A percentile compares a stretch with the other conserved stretches of the same genome.
Evolutionary conservation across 306 rosid genomes (phyloP).

Genomic region (Carpinus viminea): DNA sequence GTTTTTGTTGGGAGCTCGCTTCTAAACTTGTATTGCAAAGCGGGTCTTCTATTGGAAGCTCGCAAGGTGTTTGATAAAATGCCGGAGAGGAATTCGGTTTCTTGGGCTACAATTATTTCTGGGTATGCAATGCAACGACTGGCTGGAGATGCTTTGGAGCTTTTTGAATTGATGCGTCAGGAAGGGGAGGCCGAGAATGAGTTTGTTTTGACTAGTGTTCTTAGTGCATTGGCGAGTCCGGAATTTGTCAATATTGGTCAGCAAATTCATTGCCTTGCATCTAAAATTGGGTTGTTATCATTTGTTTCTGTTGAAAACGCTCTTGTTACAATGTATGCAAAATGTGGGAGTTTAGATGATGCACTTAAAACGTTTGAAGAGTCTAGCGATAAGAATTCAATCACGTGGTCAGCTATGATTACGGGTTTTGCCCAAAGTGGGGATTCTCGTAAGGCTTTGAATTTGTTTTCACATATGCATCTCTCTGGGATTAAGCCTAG

Average conservation of each 20-base stretch:
- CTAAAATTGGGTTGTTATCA: conserved; percentile 53
- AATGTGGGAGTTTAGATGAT: conserved; percentile 74
- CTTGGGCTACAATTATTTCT: conserved; percentile 86
- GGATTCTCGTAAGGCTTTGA: conserved; percentile 59
- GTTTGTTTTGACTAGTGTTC: conserved; percentile 59
- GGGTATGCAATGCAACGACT: conserved; percentile 55
- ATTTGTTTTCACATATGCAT: conserved; percentile 65
- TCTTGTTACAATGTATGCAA: conserved; percentile 79
- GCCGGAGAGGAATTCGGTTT: conserved; percentile 57
- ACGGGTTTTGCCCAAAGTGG: conserved; percentile 81
- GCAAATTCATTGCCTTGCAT: conserved; percentile 71
- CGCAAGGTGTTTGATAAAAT: conserved; percentile 76
- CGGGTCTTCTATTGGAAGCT: conserved; percentile 52
- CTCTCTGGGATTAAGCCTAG: conserved; percentile 51
- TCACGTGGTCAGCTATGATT: conserved; percentile 91
- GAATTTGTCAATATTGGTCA: conserved; percentile 50
- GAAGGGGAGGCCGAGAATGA: conserved; percentile 45
- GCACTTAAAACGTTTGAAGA: conserved; percentile 61
- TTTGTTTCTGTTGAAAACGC: conserved; percentile 71
- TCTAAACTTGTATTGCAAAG: conserved; percentile 61
- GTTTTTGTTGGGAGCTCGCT: conserved; percentile 82
- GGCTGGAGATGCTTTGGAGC: conserved; percentile 50
- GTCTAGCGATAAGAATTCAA: conserved; percentile 61
- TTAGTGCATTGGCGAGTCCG: conserved; percentile 50
- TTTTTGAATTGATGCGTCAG: conserved; percentile 46